Base-by-base conservation (phyloP, 192 early-diverging fungal species). In the Linnemannia elongata region DNA sequence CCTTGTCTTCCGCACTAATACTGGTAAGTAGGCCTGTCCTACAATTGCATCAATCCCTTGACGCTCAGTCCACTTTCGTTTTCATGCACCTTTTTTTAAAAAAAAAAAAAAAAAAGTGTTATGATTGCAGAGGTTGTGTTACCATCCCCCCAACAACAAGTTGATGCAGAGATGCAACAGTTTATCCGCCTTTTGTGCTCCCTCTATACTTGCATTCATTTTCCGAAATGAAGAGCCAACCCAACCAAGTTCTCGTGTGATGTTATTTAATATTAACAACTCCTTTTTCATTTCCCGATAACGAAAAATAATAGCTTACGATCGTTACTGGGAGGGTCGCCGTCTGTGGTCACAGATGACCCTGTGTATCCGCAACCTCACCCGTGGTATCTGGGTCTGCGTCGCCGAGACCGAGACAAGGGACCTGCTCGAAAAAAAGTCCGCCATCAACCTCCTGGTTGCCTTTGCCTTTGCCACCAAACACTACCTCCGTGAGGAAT, bases 311-410 rank as follows among this genome's bases (percentile, higher is more conserved):
- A 22, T 38, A 79, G 77, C 77, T n/a, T 79, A 79, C n/a, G 77
- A 94, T 77, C 90, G 96, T 22, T 97, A 92, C 90, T 97, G 93
- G 93, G 97, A 97, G 89, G 97, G 96, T n/a, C 92, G 97, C 41
- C 91, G 94, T 72, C 77, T 93, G 36, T 98, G 96, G 96, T 92
- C 91, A 36, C 90, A 91, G 24, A 80, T 97, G 75, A 89, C 91
- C 41, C 90, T 92, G 41, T 88, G 91, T 30, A 89, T 96, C 70
- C 94, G 97, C 49, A 95, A 94, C 88, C 77, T 97, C 41, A 90
- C 96, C 8, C 94, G 97, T 38, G 83, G 92, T 42, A 88, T 95
- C 71, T 97, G 96, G 95, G 90, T 96, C 71, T 83, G 90, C 36
- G 82, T 91, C 12, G 49, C 68, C 69, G 90, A 94, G 73, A 85